These are phyloP conservation scores for Podila verticillata DNA, from an alignment of 192 early-diverging fungal species.

Conservation along the genomic window DNA sequence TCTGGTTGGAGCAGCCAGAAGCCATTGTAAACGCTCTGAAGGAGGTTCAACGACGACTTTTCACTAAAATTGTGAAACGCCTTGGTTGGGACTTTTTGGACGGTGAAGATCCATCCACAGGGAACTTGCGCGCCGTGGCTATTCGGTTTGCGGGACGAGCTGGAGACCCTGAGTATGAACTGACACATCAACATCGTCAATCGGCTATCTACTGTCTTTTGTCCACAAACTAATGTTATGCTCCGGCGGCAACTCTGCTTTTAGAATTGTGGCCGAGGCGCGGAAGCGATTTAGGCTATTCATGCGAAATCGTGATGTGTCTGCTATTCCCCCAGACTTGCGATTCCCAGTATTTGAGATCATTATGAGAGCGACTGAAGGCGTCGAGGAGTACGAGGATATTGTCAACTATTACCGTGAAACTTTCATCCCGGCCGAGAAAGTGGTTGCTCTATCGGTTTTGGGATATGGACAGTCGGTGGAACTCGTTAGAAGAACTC, in stretches of 20 bases:
- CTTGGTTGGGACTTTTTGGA: constrained; percentile 64
- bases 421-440: constrained; percentile 58
- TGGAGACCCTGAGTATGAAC: constrained; percentile 61
- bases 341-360: constrained; percentile 69
- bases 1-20: constrained; percentile 67
- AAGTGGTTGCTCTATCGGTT: constrained; percentile 67
- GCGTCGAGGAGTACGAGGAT: constrained; percentile 52
- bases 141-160: constrained; percentile 70
- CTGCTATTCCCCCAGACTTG: constrained; percentile 73
- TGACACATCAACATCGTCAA: no score
- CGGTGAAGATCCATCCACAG: constrained; percentile 64
- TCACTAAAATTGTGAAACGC: constrained; percentile 57
- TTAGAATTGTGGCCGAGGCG: constrained; percentile 73
- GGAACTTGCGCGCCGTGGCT: constrained; percentile 70
- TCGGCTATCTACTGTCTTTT: background rate
- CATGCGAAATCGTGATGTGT: constrained; percentile 59
- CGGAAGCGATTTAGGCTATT: constrained; percentile 72
- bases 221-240: background rate
- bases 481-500: constrained; percentile 56
- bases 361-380: constrained; percentile 61
- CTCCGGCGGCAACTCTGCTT: background rate
- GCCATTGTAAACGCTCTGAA: constrained; percentile 64
- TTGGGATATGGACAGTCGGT: constrained; percentile 62
- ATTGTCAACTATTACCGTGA: constrained; percentile 57
- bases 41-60: constrained; percentile 64